Conservation (phyloP, 805 yeast genomes). For the Yamadazyma philogaea region DNA sequence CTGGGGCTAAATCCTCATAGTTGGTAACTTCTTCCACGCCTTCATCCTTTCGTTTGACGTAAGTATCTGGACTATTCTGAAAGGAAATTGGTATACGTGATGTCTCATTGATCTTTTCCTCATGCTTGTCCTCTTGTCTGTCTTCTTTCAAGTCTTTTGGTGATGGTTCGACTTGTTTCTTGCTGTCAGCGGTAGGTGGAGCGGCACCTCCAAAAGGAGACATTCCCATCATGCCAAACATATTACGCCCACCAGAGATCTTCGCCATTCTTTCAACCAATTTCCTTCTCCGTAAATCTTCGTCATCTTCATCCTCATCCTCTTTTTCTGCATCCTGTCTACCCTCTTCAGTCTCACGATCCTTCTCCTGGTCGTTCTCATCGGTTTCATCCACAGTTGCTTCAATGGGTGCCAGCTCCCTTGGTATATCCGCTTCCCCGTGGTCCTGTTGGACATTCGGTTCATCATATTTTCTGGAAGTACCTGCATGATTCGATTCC, state of each 20-base stretch:
- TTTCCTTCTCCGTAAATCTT: slow-evolving; percentile 70
- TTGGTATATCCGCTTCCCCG: neutral
- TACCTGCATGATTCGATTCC: slow-evolving; percentile 6
- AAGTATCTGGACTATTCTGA: no score
- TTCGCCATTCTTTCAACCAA: slow-evolving; percentile 95
- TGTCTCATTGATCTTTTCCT: no score
- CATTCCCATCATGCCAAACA: slow-evolving; percentile 71
- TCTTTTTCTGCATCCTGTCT: slow-evolving; percentile 2
- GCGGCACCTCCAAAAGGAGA: slow-evolving; percentile 33
- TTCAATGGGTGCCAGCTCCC: neutral
- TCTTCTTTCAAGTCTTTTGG: slow-evolving; percentile 13
- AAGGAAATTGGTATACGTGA: no score
- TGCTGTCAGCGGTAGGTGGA: slow-evolving; percentile 1
- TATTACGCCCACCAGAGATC: slow-evolving; percentile 79
- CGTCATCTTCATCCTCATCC: slow-evolving; percentile 54
- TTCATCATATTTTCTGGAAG: slow-evolving; percentile 6
- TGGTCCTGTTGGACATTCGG: neutral
- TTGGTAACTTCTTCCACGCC: slow-evolving; percentile 12
- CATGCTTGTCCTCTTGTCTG: slow-evolving; percentile 6
- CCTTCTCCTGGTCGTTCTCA: neutral
- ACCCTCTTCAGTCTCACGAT: neutral
- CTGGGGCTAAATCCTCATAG: neutral
- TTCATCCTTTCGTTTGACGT: slow-evolving; percentile 23
- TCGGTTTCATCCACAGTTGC: neutral
- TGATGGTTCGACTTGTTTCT: neutral